Evolutionary conservation across 2,329 filamentous ascomycete genomes (phyloP).

Genomic region (Cytospora chrysosperma): DNA sequence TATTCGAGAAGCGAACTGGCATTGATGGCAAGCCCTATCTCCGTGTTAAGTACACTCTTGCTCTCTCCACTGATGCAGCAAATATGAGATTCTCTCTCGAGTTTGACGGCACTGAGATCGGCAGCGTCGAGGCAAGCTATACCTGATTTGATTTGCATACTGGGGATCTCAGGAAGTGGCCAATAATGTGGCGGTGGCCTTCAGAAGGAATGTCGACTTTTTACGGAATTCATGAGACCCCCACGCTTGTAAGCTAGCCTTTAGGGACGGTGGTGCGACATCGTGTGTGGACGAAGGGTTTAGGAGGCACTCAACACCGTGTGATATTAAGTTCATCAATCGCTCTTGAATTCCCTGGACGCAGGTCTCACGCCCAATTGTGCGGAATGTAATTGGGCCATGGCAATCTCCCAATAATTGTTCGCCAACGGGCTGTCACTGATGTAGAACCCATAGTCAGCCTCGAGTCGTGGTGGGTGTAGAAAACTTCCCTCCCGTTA

Average conservation of each 20-base stretch:
- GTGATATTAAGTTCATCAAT: no score
- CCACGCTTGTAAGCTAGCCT: no score
- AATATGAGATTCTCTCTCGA: conserved; percentile 15
- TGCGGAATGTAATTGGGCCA: no score
- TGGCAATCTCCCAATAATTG: not conserved
- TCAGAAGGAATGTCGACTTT: no score
- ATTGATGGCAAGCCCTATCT: not conserved
- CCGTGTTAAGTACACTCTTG: not conserved
- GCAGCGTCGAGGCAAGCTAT: not conserved
- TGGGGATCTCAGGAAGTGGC: not conserved
- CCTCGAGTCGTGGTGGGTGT: not conserved
- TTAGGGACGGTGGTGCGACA: no score
- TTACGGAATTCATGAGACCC: no score
- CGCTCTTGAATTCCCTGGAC: no score
- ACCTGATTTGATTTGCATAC: conserved; percentile 5
- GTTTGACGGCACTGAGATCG: not conserved
- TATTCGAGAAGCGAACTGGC: not conserved
- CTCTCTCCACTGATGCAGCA: not conserved
- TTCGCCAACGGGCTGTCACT: not conserved
- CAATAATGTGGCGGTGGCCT: not conserved
- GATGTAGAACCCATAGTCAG: not conserved
- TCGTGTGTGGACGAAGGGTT: no score
- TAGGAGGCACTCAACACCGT: no score
- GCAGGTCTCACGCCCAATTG: no score
- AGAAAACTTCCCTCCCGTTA: no score